These are phyloP conservation scores for Leccinum broughii DNA, from an alignment of 768 basidiomycete genomes.

Conservation along the genomic window DNA sequence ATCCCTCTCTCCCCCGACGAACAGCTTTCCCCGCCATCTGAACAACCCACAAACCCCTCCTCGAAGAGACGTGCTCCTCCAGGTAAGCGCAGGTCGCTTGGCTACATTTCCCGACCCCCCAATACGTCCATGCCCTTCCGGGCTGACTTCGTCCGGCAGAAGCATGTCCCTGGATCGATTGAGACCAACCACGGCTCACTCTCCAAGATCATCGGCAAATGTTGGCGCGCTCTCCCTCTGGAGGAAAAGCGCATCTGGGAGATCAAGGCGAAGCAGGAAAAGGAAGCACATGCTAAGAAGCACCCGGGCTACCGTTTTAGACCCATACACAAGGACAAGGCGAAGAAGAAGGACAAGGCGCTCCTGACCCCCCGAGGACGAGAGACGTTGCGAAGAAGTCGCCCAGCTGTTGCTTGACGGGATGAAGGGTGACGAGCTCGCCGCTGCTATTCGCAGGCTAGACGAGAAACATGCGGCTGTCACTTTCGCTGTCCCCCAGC, in stretches of 20 bases:
- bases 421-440: constrained; percentile 69
- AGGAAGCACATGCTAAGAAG: constrained; percentile 65
- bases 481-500: neutral
- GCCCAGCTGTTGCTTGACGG: constrained; percentile 65
- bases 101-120: constrained; percentile 32
- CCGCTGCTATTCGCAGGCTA: constrained; percentile 55
- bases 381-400: constrained; percentile 49
- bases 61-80: constrained; percentile 53
- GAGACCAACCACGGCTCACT: constrained; percentile 51
- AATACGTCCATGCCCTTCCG: constrained; percentile 41
- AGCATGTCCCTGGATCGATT: constrained; percentile 51
- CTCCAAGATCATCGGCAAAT: constrained; percentile 52
- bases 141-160: constrained; percentile 40
- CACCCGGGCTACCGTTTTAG: constrained; percentile 65
- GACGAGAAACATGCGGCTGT: constrained; percentile 32
- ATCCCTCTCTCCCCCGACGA: constrained; percentile 34
- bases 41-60: constrained; percentile 38
- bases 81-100: constrained; percentile 62
- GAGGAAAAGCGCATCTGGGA: constrained; percentile 77
- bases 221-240: constrained; percentile 68
- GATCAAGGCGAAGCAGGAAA: constrained; percentile 66
- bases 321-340: constrained; percentile 46
- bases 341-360: constrained; percentile 38
- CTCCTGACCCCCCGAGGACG: constrained; percentile 26
- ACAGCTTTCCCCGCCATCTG: constrained; percentile 57